Evolutionary conservation across 164 flowering plant genomes (phyloP).

Genomic region (Vitis riparia): DNA sequence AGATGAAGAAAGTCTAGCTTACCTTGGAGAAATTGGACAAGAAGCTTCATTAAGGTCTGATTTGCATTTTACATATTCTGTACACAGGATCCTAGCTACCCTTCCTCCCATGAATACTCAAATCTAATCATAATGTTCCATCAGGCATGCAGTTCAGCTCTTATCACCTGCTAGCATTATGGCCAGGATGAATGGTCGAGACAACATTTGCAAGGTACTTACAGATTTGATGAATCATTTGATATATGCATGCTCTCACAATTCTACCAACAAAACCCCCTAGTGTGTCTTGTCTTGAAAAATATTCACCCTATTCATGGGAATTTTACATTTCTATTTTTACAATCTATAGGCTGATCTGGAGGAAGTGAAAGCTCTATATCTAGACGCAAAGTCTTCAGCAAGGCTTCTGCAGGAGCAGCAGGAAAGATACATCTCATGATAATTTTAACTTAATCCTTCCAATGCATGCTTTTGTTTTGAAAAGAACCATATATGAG

Average conservation of each 20-base stretch:
- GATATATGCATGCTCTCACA: neutral
- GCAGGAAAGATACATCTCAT: slow-evolving; percentile 74
- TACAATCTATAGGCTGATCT: slow-evolving; percentile 62
- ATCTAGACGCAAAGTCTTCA: slow-evolving; percentile 92
- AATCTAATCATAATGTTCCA: neutral
- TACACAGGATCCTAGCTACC: neutral
- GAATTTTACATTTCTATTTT: neutral
- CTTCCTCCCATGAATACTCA: neutral
- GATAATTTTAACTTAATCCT: slow-evolving; percentile 11
- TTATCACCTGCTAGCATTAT: slow-evolving; percentile 76
- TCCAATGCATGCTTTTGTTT: too few species aligned
- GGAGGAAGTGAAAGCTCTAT: slow-evolving; percentile 69
- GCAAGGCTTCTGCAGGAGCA: slow-evolving; percentile 94
- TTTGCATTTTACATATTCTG: neutral
- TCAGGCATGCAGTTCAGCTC: slow-evolving; percentile 92
- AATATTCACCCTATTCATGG: neutral
- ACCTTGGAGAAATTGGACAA: slow-evolving; percentile 84
- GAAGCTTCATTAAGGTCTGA: slow-evolving; percentile 80
- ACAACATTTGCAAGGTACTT: slow-evolving; percentile 74
- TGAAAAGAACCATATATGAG: too few species aligned
- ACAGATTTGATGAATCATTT: neutral
- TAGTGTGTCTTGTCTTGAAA: too few species aligned
- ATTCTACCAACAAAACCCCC: neutral
- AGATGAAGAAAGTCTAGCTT: slow-evolving; percentile 89
- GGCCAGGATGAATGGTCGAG: slow-evolving; percentile 83